Base-by-base conservation (phyloP, 2,329 filamentous ascomycete species). In the Alternaria solani region DNA sequence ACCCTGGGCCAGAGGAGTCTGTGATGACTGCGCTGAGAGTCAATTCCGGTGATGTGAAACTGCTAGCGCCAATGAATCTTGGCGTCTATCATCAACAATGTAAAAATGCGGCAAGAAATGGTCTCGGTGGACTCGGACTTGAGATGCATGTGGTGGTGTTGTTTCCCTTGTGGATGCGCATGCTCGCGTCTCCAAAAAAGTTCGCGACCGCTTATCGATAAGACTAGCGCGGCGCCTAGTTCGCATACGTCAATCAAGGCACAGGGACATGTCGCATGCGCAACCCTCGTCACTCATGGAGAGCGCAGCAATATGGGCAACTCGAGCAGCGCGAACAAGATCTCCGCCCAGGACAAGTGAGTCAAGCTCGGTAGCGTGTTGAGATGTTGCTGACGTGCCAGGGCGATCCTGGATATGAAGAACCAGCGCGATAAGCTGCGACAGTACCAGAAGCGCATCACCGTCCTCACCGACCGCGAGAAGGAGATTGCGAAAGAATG, bases 401-500 rank as follows among this genome's bases (percentile, higher is more conserved):
- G 94, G 83, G 94, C 94, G 61, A 97, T 98, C 80, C 90, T 98
- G 74, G 94, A 98, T 81, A 91, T 98, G 83, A 98, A 98, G 83
- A 93, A 89, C 81, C 94, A 98, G 83, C 94, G 95, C 79, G 95
- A 99, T 84, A 96, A 93, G 80, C 89, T 99, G 4, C 94, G 96
- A 75, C 93, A 96, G 79, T 98, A 98, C 83, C 94, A 97, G 80
- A 91, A 91, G 74, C 91, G 92, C 73, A 95, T 99, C 75, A 90
- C 89, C 36, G 85, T 92, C 52, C 88, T 99, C 38, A 97, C 94
- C 7, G 87, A 90, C 75, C 91, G 91, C 67, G 94, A 99, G 81
- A 97, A 91, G 49, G 90, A 89, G 46, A 91, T 97, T 59, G 94
- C 95, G 23, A 89, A 88, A 68, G 86, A 92, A 82, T 94, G 96